Percentiles rank a stretch among this genome's conserved stretches.
Evolutionary conservation across 495 filamentous ascomycete species (phyloP).

Genomic region (Tuber microsphaerosporum): DNA sequence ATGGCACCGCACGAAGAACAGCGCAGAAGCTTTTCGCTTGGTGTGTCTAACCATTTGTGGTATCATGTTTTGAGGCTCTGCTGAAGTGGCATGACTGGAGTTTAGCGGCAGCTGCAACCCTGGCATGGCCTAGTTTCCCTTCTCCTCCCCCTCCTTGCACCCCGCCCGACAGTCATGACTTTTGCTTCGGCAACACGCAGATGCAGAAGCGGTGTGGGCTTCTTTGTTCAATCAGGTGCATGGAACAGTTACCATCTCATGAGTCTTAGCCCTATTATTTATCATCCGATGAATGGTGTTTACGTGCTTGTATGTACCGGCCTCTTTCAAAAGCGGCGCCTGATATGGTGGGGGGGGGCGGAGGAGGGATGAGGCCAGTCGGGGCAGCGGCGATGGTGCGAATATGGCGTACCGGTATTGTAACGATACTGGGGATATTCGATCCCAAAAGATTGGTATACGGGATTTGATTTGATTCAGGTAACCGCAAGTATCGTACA

Average conservation of each 20-base stretch:
- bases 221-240: neutral
- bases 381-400: neutral
- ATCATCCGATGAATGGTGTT: neutral
- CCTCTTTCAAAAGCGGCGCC: slow-evolving; percentile 1
- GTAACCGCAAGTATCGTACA: neutral
- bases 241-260: neutral
- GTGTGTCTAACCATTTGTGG: neutral
- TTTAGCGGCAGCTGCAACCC: neutral
- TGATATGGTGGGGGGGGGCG: neutral
- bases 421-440: neutral
- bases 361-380: neutral
- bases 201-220: neutral
- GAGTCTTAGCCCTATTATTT: neutral
- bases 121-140: neutral
- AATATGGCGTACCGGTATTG: neutral
- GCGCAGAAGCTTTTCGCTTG: neutral
- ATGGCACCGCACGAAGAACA: neutral
- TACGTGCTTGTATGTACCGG: neutral
- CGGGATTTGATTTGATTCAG: slow-evolving; percentile 2
- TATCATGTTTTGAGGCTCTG: slow-evolving; percentile 4
- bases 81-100: neutral
- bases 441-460: slow-evolving; percentile 5
- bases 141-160: neutral
- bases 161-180: neutral
- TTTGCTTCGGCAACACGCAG: neutral